These are phyloP conservation scores for Trichopus zeylanicus DNA, from an alignment of 116 monocot species.

Conservation along the genomic window DNA sequence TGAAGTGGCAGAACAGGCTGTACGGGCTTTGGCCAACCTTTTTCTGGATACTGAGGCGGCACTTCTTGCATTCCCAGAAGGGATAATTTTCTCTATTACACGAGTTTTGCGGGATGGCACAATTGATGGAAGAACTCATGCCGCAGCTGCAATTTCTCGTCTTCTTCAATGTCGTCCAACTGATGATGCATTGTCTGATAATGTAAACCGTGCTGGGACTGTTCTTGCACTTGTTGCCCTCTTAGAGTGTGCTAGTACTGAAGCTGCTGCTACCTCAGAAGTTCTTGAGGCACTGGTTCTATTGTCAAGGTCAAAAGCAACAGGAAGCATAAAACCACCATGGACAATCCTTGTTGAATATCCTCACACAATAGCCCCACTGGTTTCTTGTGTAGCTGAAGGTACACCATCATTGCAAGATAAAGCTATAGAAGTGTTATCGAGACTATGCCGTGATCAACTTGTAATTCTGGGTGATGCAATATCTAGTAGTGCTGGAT, in stretches of 20 bases:
- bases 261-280: slow-evolving; percentile 69
- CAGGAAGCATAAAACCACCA: slow-evolving; percentile 39
- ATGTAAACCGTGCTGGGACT: slow-evolving; percentile 60
- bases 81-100: slow-evolving; percentile 63
- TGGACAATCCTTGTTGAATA: slow-evolving; percentile 61
- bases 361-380: slow-evolving; percentile 66
- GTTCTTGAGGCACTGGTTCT: slow-evolving; percentile 77
- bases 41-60: slow-evolving; percentile 72
- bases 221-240: slow-evolving; percentile 76
- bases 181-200: slow-evolving; percentile 39
- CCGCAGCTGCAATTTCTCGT: slow-evolving; percentile 78
- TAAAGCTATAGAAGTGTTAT: slow-evolving; percentile 84
- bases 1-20: slow-evolving; percentile 86
- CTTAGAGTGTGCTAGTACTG: slow-evolving; percentile 58
- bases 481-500: slow-evolving; percentile 50
- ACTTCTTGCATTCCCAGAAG: slow-evolving; percentile 47
- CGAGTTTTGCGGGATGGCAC: slow-evolving; percentile 73
- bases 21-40: slow-evolving; percentile 82
- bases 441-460: slow-evolving; percentile 71
- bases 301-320: slow-evolving; percentile 56
- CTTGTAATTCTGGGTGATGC: slow-evolving; percentile 51
- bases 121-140: slow-evolving; percentile 77
- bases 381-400: slow-evolving; percentile 66
- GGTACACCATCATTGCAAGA: slow-evolving; percentile 64
- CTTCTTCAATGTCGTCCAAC: slow-evolving; percentile 48